Evolutionary conservation across 2,329 filamentous ascomycete genomes (phyloP), one percentile per base, ranked within the genome.

Genomic region (Paraphaeosphaeria sporulosa): DNA sequence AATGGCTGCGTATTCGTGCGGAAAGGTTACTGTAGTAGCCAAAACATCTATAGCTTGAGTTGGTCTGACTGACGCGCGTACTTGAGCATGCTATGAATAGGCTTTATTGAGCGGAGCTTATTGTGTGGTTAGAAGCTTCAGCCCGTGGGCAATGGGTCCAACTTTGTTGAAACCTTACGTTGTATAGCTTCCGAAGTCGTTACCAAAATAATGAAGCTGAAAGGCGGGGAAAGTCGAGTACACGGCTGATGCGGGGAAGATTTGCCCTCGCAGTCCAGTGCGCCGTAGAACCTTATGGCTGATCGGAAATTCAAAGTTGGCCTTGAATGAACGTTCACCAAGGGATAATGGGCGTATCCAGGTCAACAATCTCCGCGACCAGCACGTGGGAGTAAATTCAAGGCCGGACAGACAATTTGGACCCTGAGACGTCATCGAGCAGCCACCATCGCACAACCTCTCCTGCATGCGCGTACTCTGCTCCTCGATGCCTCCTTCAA

Each of bases 371-470:
- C 44, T 47, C 44, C 44, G 44, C 23, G 19, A 3, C 43, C 30
- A 27, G 25, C 25, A 27, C 25, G 25, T 32, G 21, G 12, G 2
- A 30, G 15, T 47, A 5, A 30, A 30, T 6, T 23, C 17, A 27
- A 27, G 13, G 4, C 30, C 10, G 27, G 27, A 30, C 27, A 40
- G 15, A 40, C 36, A 19, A 23, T 19, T 27, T 49, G 19, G 48
- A 51, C 48, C 30, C 48, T 40, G 50, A 42, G 23, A 53, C 50
- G 50, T 53, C 50, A 53, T 53, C 36, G 50, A 42, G 30, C 32
- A 38, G n/a, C 36, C 21, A 17, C 27, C 17, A 49, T 21, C 27
- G 34, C 38, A 15, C 50, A 30, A 42, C 25, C 19, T 30, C 50
- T 17, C 7, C 49, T n/a, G n/a, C 23, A 25, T n/a, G n/a, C 17